A percentile compares a stretch with the other conserved stretches of the same genome.
These are phyloP conservation scores for Hibiscus trionum DNA, from an alignment of 345 rosid species.

Conservation along the genomic window DNA sequence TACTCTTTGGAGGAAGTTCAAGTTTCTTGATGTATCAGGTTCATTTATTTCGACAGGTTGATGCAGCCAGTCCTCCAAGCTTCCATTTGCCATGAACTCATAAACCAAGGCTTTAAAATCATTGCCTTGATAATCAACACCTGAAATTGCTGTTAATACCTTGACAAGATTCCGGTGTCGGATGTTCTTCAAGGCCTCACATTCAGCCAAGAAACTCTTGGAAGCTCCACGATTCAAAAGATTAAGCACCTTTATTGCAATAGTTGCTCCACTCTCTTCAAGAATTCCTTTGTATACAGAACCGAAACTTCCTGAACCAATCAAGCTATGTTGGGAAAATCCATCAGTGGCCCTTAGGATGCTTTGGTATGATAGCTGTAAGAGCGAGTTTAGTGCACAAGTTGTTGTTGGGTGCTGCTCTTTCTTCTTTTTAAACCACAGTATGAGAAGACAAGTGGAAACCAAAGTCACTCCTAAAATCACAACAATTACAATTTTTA, in stretches of 20 bases:
- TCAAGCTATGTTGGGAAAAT: slow-evolving; percentile 15
- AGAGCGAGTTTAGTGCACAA: not conserved
- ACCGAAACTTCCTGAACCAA: slow-evolving; percentile 23
- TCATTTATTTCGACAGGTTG: not conserved
- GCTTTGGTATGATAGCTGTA: not conserved
- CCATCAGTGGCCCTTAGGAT: slow-evolving; percentile 14
- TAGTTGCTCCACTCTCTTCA: not conserved
- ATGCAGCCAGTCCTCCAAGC: slow-evolving; percentile 15
- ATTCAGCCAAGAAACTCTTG: not conserved
- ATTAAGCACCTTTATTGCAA: slow-evolving; percentile 36
- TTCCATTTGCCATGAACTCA: slow-evolving; percentile 11
- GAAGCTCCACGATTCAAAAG: slow-evolving; percentile 10
- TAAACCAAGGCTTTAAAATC: slow-evolving; percentile 11
- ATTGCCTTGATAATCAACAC: not conserved
- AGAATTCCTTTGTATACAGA: slow-evolving; percentile 18
- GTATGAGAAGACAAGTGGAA: not conserved
- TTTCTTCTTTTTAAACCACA: not conserved
- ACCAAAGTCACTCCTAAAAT: not conserved
- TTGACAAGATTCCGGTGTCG: slow-evolving; percentile 40
- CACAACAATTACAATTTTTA: not conserved
- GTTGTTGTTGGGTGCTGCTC: not conserved
- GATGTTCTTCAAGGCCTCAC: slow-evolving; percentile 5
- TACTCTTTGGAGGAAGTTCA: not conserved
- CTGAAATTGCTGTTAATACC: slow-evolving; percentile 17
- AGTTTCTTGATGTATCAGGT: not conserved